Base-by-base conservation (phyloP, 1,284 basidiomycete species). In the Apiotrichum domesticum region DNA sequence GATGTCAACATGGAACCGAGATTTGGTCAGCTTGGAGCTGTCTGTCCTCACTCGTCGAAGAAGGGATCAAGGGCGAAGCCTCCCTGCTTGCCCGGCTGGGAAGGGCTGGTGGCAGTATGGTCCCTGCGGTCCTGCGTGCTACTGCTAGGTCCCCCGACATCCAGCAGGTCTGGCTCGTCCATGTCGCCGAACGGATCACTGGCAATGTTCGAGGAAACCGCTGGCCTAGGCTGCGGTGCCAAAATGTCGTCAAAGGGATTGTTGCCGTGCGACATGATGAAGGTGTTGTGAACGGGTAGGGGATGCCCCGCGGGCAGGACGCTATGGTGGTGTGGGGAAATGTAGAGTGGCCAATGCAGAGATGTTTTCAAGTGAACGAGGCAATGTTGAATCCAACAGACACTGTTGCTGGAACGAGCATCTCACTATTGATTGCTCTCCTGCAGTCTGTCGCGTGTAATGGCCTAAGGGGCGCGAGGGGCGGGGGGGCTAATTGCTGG, bases 191-290 rank as follows among this genome's bases (percentile, higher is more conserved):
- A 73, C 10, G 68, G 68, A 57, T 74, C 71, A 35, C 65, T 45
- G 37, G 67, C 59, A 8, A 58, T 21, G 21, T 21, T 21, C 21
- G 21, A 21, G 21, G 21, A 21, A 21, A 21, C 58, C 7, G 57
- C 58, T 3, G 58, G 54, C 14, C 63, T 54, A 8, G 71, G 66
- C 48, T 70, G 69, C 5, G 71, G 68, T 9, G 64, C 63, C 15
- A 76, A 58, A 21, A 75, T 67, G 54, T 77, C 75, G 57, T 74
- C 75, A 51, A 77, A 77, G 8, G 72, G 73, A 51, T 73, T 68
- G 37, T 40, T 49, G 11, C 47, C 35, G 21, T 21, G 21, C 37
- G 48, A 50, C 48, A 50, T 42, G 37, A 8, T 39, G 37, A 7
- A 39, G 13, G 21, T 21, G 21, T 21, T 21, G 21, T 21, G 21